phyloP scores from a whole-genome alignment of 2,329 filamentous ascomycete species.

The Hypoxylon sp. region DNA sequence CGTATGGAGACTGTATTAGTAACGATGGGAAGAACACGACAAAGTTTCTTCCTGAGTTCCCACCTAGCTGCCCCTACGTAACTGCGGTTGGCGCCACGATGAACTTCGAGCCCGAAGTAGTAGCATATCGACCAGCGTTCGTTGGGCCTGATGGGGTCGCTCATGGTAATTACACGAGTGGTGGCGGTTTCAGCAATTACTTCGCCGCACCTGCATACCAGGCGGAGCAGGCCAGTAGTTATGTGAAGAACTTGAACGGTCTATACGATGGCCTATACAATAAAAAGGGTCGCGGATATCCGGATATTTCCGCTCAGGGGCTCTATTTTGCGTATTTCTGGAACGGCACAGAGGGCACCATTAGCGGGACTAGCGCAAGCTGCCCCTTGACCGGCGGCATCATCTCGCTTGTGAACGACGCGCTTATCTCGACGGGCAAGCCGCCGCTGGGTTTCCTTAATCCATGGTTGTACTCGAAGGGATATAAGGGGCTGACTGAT shows the following conservation, averaged over 20 bases:
- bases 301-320: constrained; percentile 59
- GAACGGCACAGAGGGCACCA: constrained; percentile 54
- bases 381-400: constrained; percentile 70
- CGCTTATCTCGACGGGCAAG: constrained; percentile 66
- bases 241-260: constrained; percentile 59
- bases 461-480: constrained; percentile 59
- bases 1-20: constrained; percentile 59
- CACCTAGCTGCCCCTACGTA: constrained; percentile 59
- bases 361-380: constrained; percentile 68
- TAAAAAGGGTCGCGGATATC: constrained; percentile 61
- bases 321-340: constrained; percentile 55
- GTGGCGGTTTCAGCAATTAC: constrained; percentile 64
- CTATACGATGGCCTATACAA: constrained; percentile 63
- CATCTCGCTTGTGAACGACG: constrained; percentile 74
- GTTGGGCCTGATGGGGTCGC: constrained; percentile 44
- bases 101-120: constrained; percentile 56
- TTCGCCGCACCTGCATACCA: constrained; percentile 62
- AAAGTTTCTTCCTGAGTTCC: constrained; percentile 69
- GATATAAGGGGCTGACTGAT: constrained; percentile 57
- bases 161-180: constrained; percentile 47
- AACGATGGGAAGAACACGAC: constrained; percentile 70
- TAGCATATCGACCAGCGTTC: constrained; percentile 55
- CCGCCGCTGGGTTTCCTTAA: constrained; percentile 61
- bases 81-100: constrained; percentile 54
- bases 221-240: constrained; percentile 55